phyloP scores from a whole-genome alignment of 805 yeast genomes.

The Isabelozyma gotoi region DNA sequence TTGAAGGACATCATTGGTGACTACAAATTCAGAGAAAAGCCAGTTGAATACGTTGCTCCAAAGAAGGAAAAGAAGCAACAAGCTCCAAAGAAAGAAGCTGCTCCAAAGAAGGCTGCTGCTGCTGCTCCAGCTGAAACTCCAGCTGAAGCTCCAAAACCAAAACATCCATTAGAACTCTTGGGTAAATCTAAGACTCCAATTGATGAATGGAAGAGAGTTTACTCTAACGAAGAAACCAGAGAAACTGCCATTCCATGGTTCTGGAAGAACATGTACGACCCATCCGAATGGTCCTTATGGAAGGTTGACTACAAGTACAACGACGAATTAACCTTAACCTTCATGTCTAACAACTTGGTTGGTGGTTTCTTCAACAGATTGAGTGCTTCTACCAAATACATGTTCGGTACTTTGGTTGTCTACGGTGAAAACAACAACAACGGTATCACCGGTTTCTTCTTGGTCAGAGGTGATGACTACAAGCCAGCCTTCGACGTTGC shows the following conservation, averaged over 20 bases:
- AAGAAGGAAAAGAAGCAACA: conserved; percentile 67
- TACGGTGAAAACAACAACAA: conserved; percentile 98
- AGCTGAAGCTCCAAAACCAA: conserved; percentile 69
- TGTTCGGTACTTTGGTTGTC: conserved; percentile 92
- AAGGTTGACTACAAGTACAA: conserved; percentile 96
- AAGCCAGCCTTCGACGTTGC: conserved; percentile 96
- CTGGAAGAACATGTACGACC: conserved; percentile 89
- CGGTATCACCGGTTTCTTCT: conserved; percentile 93
- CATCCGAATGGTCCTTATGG: conserved; percentile 93
- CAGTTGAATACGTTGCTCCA: conserved; percentile 67
- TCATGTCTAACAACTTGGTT: conserved; percentile 97
- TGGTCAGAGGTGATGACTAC: conserved; percentile 91
- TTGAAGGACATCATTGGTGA: conserved; percentile 49
- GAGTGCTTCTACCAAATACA: conserved; percentile 84
- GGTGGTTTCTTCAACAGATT: conserved; percentile 99
- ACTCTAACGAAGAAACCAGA: conserved; percentile 98
- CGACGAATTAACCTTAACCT: conserved; percentile 93
- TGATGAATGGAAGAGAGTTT: conserved; percentile 94
- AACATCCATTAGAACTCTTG: conserved; percentile 87
- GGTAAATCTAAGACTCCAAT: conserved; percentile 69
- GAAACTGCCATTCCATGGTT: conserved; percentile 93
- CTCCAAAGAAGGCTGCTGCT: conserved; percentile 28
- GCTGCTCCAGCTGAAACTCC: conserved; percentile 38
- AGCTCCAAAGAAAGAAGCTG: conserved; percentile 34
- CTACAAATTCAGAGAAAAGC: conserved; percentile 61